Evolutionary conservation across 257 asterid species (phyloP).

Genomic region (Solanum infundibuliforme): DNA sequence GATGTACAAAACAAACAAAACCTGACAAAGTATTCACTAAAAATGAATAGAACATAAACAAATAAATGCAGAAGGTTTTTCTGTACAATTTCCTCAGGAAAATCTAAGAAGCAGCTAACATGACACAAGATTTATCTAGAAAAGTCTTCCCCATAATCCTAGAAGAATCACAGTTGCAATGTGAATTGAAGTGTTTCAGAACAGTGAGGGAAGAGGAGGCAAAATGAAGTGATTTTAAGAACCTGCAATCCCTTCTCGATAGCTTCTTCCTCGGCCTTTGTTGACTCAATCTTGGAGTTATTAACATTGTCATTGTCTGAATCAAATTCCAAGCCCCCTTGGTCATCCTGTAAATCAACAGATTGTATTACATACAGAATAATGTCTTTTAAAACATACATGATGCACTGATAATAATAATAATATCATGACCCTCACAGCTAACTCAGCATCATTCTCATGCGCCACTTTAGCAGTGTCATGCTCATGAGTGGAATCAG

Average conservation of each 20-base stretch:
- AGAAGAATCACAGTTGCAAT: not conserved
- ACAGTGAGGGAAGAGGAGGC: not conserved
- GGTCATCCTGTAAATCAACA: constrained; percentile 39
- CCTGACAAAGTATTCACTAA: not conserved
- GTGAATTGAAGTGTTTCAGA: not conserved
- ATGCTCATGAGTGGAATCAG: constrained; percentile 17
- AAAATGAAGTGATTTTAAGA: not conserved
- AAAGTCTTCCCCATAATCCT: not conserved
- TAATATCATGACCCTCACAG: constrained; percentile 25
- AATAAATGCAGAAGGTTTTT: not conserved
- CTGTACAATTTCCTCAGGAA: not conserved
- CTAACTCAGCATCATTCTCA: constrained; percentile 41
- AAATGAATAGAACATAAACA: not conserved
- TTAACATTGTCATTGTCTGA: constrained; percentile 55
- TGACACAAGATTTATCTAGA: not conserved
- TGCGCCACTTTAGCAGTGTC: constrained; percentile 27
- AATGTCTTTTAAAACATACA: not conserved
- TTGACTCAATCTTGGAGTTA: constrained; percentile 68
- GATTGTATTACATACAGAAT: not conserved
- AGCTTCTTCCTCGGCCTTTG: constrained; percentile 95
- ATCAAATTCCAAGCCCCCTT: constrained; percentile 56
- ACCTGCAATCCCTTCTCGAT: constrained; percentile 93
- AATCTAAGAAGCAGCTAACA: not conserved
- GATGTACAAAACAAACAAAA: not conserved
- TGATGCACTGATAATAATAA: not conserved